A percentile compares a stretch with the other conserved stretches of the same genome.
phyloP scores from a whole-genome alignment of 768 basidiomycete genomes.

The Tylopilus vinaceipallidus region DNA sequence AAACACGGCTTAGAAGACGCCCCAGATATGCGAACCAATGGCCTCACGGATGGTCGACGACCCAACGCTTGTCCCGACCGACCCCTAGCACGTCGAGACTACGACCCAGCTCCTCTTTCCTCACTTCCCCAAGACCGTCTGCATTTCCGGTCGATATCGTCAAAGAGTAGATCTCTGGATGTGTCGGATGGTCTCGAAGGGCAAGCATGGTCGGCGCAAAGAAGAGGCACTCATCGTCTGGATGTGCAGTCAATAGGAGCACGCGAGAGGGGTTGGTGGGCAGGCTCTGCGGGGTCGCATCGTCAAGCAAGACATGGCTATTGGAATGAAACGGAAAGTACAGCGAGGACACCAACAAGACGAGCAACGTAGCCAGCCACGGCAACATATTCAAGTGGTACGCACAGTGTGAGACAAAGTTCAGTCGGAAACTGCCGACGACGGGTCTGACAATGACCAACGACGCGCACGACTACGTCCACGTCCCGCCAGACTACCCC shows the following conservation, averaged over 20 bases:
- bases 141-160: constrained; percentile 82
- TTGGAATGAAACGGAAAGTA: constrained; percentile 28
- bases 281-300: neutral
- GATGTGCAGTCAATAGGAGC: constrained; percentile 85
- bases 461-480: constrained; percentile 19
- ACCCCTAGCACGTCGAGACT: constrained; percentile 74
- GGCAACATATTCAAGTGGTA: constrained; percentile 10
- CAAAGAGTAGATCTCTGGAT: constrained; percentile 51
- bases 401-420: neutral
- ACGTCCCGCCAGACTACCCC: constrained; percentile 20
- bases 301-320: constrained; percentile 17
- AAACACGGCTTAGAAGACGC: constrained; percentile 17
- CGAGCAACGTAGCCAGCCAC: constrained; percentile 16
- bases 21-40: constrained; percentile 1
- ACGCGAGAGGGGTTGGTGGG: constrained; percentile 28
- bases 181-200: constrained; percentile 32
- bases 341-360: constrained; percentile 21
- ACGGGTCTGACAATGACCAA: constrained; percentile 24
- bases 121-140: constrained; percentile 64
- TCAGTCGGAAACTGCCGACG: constrained; percentile 21
- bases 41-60: constrained; percentile 73
- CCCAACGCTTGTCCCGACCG: constrained; percentile 46
- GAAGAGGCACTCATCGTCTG: constrained; percentile 94
- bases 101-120: constrained; percentile 55
- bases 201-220: constrained; percentile 81